These are phyloP conservation scores for Scleroderma bovista DNA, from an alignment of 768 basidiomycete genomes.

Conservation along the genomic window DNA sequence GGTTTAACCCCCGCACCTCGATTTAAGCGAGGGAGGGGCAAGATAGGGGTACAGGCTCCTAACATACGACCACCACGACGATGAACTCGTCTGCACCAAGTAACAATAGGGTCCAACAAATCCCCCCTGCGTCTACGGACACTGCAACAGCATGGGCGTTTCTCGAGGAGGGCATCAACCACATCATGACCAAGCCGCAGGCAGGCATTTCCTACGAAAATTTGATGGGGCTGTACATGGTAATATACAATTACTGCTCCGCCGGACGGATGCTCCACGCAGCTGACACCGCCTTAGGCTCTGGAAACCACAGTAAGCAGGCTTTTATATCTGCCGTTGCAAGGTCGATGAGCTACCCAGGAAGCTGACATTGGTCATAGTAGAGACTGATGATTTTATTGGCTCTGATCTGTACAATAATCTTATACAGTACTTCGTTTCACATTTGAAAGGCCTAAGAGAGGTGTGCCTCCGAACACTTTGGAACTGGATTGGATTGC, in stretches of 20 bases:
- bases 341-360: neutral
- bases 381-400: constrained; percentile 93
- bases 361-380: constrained; percentile 33
- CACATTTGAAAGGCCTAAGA: constrained; percentile 65
- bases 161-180: constrained; percentile 81
- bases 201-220: constrained; percentile 86
- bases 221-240: constrained; percentile 86
- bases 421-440: constrained; percentile 84
- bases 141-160: constrained; percentile 83
- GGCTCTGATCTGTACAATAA: constrained; percentile 96
- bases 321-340: neutral
- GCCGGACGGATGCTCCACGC: constrained; percentile 69
- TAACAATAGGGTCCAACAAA: constrained; percentile 34
- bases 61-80: constrained; percentile 29
- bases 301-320: constrained; percentile 57
- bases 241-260: constrained; percentile 97
- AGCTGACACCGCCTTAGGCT: constrained; percentile 30
- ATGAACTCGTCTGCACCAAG: constrained; percentile 26
- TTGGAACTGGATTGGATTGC: constrained; percentile 1
- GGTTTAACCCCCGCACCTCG: no score
- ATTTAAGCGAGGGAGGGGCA: no score
- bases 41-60: no score
- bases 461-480: constrained; percentile 43
- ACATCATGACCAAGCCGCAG: constrained; percentile 88
- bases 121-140: constrained; percentile 67